phyloP scores from a whole-genome alignment of 1,284 basidiomycete genomes.

The Melanopsichium pennsylvanicum region DNA sequence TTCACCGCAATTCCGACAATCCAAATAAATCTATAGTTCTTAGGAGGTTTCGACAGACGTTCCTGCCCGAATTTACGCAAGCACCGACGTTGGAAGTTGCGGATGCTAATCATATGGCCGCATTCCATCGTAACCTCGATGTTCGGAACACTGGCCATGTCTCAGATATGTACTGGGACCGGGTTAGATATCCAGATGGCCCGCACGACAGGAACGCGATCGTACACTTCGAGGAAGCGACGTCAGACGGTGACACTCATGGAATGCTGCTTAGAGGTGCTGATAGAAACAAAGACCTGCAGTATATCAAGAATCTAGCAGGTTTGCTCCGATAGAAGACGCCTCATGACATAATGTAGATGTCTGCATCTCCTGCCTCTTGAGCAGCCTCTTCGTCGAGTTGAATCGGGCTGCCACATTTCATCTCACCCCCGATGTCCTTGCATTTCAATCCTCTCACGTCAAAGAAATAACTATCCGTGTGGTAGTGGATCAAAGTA shows the following conservation, averaged over 20 bases:
- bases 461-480: too few species aligned
- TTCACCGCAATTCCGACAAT: background rate
- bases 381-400: too few species aligned
- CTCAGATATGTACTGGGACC: background rate
- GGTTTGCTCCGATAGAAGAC: background rate
- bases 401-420: too few species aligned
- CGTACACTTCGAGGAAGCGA: background rate
- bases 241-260: background rate
- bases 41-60: conserved; percentile 8
- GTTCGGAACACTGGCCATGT: background rate
- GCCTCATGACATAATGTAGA: too few species aligned
- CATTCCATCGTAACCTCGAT: conserved; percentile 17
- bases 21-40: too few species aligned
- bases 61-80: conserved; percentile 20
- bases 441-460: too few species aligned
- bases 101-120: conserved; percentile 31
- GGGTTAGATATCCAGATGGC: background rate
- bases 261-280: conserved; percentile 14
- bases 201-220: background rate
- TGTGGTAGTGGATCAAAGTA: too few species aligned
- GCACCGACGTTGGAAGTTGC: conserved; percentile 27
- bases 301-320: conserved; percentile 14
- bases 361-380: too few species aligned
- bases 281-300: conserved; percentile 1
- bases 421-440: too few species aligned